Evolutionary conservation across 1,284 basidiomycete species (phyloP).

Genomic region (Filobasidium uniguttulatum): DNA sequence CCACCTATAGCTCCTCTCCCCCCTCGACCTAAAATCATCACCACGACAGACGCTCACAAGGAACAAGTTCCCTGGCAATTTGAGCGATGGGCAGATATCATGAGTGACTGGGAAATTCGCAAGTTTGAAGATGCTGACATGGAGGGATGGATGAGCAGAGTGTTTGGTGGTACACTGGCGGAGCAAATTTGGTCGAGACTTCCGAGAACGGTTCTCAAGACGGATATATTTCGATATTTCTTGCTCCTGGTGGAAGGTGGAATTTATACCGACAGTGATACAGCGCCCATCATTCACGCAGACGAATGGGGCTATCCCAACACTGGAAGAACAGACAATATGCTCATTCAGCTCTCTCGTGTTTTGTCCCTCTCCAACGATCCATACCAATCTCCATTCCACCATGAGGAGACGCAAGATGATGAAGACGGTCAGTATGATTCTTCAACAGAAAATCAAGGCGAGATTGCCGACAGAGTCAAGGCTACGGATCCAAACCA

Average conservation of each 20-base stretch:
- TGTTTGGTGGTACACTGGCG: conserved; percentile 21
- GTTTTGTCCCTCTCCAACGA: conserved; percentile 20
- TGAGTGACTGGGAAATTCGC: conserved; percentile 24
- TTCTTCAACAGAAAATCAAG: background rate
- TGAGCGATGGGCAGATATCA: conserved; percentile 23
- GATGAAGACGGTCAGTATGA: background rate
- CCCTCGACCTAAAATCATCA: conserved; percentile 20
- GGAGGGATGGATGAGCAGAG: conserved; percentile 21
- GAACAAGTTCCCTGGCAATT: conserved; percentile 22
- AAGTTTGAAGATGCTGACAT: conserved; percentile 24
- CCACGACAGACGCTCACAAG: conserved; percentile 23
- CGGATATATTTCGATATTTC: conserved; percentile 19
- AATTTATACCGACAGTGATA: conserved; percentile 28
- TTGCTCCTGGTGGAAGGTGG: conserved; percentile 26
- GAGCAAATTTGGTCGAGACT: conserved; percentile 22
- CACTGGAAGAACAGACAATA: conserved; percentile 18
- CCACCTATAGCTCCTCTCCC: conserved; percentile 21
- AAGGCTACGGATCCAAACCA: background rate
- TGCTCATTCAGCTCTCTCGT: conserved; percentile 22
- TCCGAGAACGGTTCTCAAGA: conserved; percentile 18
- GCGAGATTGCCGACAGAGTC: background rate
- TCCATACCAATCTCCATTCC: conserved; percentile 14
- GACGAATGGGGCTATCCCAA: conserved; percentile 26
- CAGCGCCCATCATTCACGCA: conserved; percentile 24
- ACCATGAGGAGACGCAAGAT: background rate